A percentile compares a stretch with the other conserved stretches of the same genome.
phyloP scores from a whole-genome alignment of 106 monocot genomes.

The Dioscorea alata region DNA sequence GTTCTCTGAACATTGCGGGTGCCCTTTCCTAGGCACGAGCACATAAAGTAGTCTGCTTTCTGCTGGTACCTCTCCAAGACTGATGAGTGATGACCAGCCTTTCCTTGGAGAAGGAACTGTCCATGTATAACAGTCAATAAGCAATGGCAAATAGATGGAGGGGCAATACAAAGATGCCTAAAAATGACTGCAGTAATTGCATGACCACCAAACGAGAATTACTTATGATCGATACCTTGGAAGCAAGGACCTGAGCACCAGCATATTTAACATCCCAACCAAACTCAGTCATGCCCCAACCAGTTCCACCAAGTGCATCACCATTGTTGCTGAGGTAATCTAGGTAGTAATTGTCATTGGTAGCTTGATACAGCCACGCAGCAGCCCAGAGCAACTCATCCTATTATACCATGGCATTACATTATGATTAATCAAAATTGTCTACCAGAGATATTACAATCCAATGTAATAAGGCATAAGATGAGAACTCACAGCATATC shows the following conservation, averaged over 20 bases:
- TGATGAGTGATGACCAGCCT: conserved; percentile 39
- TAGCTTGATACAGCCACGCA: conserved; percentile 84
- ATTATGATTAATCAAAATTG: background rate
- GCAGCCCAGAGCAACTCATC: conserved; percentile 92
- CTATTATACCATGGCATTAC: conserved; percentile 8
- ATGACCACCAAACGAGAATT: no score
- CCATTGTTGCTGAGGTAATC: conserved; percentile 72
- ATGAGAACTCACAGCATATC: conserved; percentile 52
- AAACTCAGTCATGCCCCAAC: conserved; percentile 87
- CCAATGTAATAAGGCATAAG: no score
- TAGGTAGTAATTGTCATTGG: conserved; percentile 63
- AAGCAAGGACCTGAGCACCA: conserved; percentile 72
- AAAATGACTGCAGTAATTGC: no score
- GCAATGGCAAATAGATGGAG: background rate
- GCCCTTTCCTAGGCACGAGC: conserved; percentile 78
- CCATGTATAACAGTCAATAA: background rate
- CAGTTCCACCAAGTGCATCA: conserved; percentile 81
- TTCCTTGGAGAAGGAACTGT: conserved; percentile 76
- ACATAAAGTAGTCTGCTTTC: conserved; percentile 86
- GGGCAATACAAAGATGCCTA: no score
- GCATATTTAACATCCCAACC: conserved; percentile 99
- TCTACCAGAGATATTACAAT: no score
- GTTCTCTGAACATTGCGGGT: conserved; percentile 62
- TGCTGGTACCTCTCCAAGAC: conserved; percentile 59
- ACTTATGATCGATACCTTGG: conserved; percentile 42